These are phyloP conservation scores for Lactifluus pinguis DNA, from an alignment of 768 basidiomycete species.

Conservation along the genomic window DNA sequence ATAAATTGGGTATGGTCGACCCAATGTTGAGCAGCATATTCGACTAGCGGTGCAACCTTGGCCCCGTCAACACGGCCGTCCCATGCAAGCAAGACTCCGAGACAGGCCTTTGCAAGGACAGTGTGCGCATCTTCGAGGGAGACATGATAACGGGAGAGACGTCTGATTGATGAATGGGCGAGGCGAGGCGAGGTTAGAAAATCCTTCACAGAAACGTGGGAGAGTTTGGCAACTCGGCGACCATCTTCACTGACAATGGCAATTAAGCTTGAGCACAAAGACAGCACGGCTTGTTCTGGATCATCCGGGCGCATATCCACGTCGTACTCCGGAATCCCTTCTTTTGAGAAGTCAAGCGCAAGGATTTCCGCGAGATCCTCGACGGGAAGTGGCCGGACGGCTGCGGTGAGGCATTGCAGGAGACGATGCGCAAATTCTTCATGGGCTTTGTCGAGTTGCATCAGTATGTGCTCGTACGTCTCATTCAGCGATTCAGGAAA, in stretches of 20 bases:
- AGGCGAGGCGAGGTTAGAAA: neutral
- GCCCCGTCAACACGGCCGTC: neutral
- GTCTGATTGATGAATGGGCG: neutral
- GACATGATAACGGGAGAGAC: neutral
- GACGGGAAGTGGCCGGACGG: neutral
- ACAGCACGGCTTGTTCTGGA: neutral
- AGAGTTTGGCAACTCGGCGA: neutral
- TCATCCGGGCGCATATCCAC: neutral
- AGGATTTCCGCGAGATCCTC: constrained; percentile 1
- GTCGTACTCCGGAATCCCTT: neutral
- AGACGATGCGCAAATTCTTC: neutral
- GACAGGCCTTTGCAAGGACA: too few species aligned
- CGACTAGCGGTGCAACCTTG: neutral
- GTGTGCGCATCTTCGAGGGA: too few species aligned
- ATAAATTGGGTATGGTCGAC: too few species aligned
- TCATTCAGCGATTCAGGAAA: neutral
- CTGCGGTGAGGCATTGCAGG: neutral
- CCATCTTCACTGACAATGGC: neutral
- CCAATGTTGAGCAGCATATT: too few species aligned
- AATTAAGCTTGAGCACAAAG: neutral
- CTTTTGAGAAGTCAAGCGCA: neutral
- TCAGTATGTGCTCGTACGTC: constrained; percentile 4
- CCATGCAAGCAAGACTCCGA: neutral
- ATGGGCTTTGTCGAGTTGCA: neutral
- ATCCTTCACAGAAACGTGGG: neutral